Base-by-base conservation (phyloP, 1,284 basidiomycete genomes). In the Fistulina hepatica region DNA sequence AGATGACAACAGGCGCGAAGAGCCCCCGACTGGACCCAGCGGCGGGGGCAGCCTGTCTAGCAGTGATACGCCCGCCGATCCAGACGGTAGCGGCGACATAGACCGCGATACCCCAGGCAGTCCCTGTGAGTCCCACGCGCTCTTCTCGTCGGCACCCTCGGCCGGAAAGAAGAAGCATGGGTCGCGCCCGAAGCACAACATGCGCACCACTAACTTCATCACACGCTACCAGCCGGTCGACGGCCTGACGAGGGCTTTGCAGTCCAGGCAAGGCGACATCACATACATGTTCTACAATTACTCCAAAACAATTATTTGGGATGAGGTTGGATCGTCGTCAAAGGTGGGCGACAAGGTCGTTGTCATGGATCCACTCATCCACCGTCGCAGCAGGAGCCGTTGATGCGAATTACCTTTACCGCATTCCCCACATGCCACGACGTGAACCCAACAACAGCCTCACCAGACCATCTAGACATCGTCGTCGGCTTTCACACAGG, bases 401-500 rank as follows among this genome's bases (percentile, higher is more conserved):
- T 97, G 20, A 75, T 82, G 16, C 73, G 83, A 37, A 77, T 97
- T 44, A 81, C 79, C 19, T 97, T 97, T 59, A 76, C 82, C 33
- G 75, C 81, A 6, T 75, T 80, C 46, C 89, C 89, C 6, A 94
- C 91, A 1, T 93, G 90, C 50, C 89, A 95, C 55, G 85, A 82
- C 50, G 76, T 95, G 34, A 95, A 95, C 49, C 61, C 70, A 11
- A 60, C 74, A 6, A 97, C 90, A 2, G 76, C 81, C 7, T 77
- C 74, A 8, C 65, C 79, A 4, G 82, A 89, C 36, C 73, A 78
- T 31, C 63, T 97, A 26, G 95, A 98, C 54, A 69, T 97, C 9
- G 71, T 97, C 39, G 82, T 98, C 49, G 94, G 94, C 2, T 97
- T 98, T 54, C 72, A 69, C 46, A 84, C 89, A 0, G 94, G 94